Evolutionary conservation across 2,329 filamentous ascomycete genomes (phyloP).

Genomic region (Xylaria sp.): DNA sequence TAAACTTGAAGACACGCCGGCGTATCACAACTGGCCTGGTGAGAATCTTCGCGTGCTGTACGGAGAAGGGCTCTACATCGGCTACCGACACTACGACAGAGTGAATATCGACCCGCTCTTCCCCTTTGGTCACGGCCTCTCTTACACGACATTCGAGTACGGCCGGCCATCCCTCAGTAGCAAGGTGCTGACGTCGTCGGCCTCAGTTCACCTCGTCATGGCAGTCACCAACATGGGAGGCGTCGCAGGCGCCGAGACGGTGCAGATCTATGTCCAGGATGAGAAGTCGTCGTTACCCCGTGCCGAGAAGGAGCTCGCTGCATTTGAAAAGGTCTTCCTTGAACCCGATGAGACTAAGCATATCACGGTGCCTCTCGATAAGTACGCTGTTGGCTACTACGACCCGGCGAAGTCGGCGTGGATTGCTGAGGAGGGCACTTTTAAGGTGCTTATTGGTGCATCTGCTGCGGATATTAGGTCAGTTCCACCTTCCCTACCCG

Average conservation of each 20-base stretch:
- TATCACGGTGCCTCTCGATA: slow-evolving; percentile 53
- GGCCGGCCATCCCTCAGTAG: slow-evolving; percentile 59
- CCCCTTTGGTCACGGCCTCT: slow-evolving; percentile 75
- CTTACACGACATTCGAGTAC: slow-evolving; percentile 73
- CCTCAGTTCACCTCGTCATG: slow-evolving; percentile 52
- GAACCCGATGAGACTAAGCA: slow-evolving; percentile 61
- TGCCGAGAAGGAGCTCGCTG: slow-evolving; percentile 73
- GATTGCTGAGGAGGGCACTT: slow-evolving; percentile 70
- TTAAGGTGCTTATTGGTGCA: slow-evolving; percentile 65
- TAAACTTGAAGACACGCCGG: slow-evolving; percentile 68
- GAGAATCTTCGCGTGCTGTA: slow-evolving; percentile 73
- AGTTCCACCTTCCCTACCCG: slow-evolving; percentile 32
- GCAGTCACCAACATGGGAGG: slow-evolving; percentile 61
- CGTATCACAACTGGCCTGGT: slow-evolving; percentile 75
- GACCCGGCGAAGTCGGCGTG: slow-evolving; percentile 63
- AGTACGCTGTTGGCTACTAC: slow-evolving; percentile 65
- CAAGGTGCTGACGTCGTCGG: slow-evolving; percentile 47
- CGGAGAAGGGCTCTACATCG: slow-evolving; percentile 75
- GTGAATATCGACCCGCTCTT: slow-evolving; percentile 65
- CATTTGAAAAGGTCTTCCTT: slow-evolving; percentile 69
- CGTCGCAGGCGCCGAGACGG: slow-evolving; percentile 64
- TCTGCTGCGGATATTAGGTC: slow-evolving; percentile 69
- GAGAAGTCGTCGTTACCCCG: slow-evolving; percentile 66
- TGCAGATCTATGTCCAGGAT: slow-evolving; percentile 72
- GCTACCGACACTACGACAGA: slow-evolving; percentile 75